Evolutionary conservation across 352 stramenopile species (phyloP), one percentile per base, ranked within the genome.

Genomic region (Phytophthora megakarya): DNA sequence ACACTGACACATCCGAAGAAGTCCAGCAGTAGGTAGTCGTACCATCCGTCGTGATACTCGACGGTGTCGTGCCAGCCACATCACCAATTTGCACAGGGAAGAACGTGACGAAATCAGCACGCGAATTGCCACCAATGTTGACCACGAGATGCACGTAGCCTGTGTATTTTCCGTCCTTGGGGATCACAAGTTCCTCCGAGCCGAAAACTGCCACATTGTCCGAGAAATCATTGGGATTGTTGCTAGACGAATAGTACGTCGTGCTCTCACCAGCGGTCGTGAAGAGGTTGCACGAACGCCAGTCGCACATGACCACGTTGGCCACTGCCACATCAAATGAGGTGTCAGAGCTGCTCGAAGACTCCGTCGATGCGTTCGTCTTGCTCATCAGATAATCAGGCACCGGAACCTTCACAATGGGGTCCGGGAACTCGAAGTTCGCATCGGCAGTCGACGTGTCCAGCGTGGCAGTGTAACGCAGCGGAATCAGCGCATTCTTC

Each of bases 261-360:
- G 76, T 66, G 45, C 75, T 88, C 28, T 81, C 74, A 21, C 58
- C 42, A 4, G 68, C 16, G 28, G 73, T 65, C 9, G 76, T 78
- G 63, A 93, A 93, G 48, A 88, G 54, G 54, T 92, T 70, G 63
- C 84, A 93, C 25, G 73, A 85, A 39, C 81, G 72, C 72, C 79
- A 93, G 59, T 93, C 84, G 61, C 84, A 93, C 43, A 93, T 81
- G 45, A 88, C 82, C 26, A 93, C 77, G 35, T 92, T 85, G 54
- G 84, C 76, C 18, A 90, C 68, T 1, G 84, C 64, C 23, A 93
- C 63, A 50, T 92, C 81, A 49, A 81, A 93, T 28, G 61, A 73
- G 10, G 57, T 73, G 46, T 69, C 82, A 2, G 63, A 72, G 44
- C 67, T 76, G 37, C 48, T 46, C 12, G 52, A 66, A 7, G 40